Percentiles rank a stretch among this genome's conserved stretches.
Conservation (phyloP, 306 rosid species). For the Cyamopsis tetragonoloba region DNA sequence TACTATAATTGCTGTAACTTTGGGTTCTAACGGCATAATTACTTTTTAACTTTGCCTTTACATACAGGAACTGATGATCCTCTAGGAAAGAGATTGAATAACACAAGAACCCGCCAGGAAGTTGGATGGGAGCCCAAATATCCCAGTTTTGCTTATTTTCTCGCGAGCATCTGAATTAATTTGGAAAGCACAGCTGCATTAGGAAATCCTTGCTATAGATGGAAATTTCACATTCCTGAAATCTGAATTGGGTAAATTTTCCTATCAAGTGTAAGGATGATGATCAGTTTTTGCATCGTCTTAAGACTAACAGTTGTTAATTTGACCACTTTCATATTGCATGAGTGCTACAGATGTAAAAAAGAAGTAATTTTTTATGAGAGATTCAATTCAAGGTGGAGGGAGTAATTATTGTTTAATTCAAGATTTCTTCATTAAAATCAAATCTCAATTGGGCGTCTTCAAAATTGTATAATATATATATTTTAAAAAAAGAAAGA, state of each 20-base stretch:
- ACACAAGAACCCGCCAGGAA: conserved; percentile 65
- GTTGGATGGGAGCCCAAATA: conserved; percentile 90
- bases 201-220: conserved; percentile 7
- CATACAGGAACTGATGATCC: conserved; percentile 78
- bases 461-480: too few species aligned
- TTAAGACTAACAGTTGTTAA: background rate
- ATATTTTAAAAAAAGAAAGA: too few species aligned
- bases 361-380: background rate
- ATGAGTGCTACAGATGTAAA: background rate
- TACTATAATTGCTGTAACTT: background rate
- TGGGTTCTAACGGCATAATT: background rate
- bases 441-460: too few species aligned
- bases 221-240: background rate
- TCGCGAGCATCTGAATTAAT: conserved; percentile 40
- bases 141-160: conserved; percentile 68
- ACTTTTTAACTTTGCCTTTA: conserved; percentile 1
- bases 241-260: background rate
- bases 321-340: background rate
- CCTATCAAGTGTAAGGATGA: background rate
- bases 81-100: conserved; percentile 83
- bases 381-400: background rate
- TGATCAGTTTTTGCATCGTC: conserved; percentile 4
- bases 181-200: background rate
- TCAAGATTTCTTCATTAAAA: too few species aligned
- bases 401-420: too few species aligned